Conservation (phyloP, 2,329 filamentous ascomycete genomes). For the Neonectria sp. region DNA sequence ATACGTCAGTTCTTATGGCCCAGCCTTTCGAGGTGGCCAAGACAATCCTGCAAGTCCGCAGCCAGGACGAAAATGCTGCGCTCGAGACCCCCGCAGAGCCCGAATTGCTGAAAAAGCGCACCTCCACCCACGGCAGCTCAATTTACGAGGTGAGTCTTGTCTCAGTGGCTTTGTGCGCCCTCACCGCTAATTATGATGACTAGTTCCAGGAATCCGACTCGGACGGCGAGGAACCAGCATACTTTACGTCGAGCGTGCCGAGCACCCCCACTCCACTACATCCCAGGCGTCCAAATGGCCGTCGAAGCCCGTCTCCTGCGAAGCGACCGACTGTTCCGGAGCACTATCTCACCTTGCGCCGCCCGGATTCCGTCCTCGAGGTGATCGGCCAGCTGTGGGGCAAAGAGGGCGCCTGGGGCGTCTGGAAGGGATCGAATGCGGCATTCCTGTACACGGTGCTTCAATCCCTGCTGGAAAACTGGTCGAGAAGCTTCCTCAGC, state of each 20-base stretch:
- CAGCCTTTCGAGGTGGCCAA: constrained; percentile 99
- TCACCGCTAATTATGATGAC: constrained; percentile 43
- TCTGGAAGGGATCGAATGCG: constrained; percentile 95
- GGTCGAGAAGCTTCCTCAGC: constrained; percentile 91
- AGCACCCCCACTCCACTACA: constrained; percentile 67
- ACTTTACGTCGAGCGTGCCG: constrained; percentile 80
- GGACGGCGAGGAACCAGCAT: constrained; percentile 84
- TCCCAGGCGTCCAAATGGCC: constrained; percentile 52
- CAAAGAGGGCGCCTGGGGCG: constrained; percentile 89
- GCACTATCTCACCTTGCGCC: constrained; percentile 79
- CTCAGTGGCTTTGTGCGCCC: constrained; percentile 7
- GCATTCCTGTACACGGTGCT: constrained; percentile 94
- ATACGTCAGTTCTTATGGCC: constrained; percentile 88
- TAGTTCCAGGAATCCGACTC: constrained; percentile 72
- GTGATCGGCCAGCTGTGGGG: constrained; percentile 91
- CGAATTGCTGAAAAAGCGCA: constrained; percentile 48
- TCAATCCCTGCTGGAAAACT: constrained; percentile 89
- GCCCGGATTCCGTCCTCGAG: constrained; percentile 86
- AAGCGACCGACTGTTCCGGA: constrained; percentile 54
- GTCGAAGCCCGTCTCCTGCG: constrained; percentile 51
- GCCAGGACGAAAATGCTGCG: constrained; percentile 65
- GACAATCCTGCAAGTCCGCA: constrained; percentile 86
- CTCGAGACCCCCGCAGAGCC: constrained; percentile 43
- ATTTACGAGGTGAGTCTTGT: constrained; percentile 53
- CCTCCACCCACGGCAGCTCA: constrained; percentile 52